Percentiles rank a stretch among this genome's conserved stretches.
These are phyloP conservation scores for Sugiyamaella pinicola DNA, from an alignment of 1,139 yeast species.

Conservation along the genomic window DNA sequence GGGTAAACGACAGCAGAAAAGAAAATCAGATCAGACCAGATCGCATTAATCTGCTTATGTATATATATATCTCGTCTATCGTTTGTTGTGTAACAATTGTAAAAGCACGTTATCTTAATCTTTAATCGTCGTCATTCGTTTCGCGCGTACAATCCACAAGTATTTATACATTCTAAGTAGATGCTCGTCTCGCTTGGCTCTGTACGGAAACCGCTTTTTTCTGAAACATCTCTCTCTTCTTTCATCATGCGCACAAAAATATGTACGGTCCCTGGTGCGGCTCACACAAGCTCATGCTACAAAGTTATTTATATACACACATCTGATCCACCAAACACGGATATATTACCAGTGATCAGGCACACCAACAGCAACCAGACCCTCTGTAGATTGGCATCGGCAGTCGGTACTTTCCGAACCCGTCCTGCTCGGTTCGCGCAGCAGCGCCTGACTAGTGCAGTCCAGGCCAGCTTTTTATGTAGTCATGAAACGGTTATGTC, in stretches of 20 bases:
- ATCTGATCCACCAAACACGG: not conserved
- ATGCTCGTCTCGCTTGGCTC: not conserved
- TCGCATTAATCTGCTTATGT: too few species aligned
- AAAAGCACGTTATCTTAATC: too few species aligned
- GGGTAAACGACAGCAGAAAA: not conserved
- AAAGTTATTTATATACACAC: conserved; percentile 1
- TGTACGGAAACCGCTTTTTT: not conserved
- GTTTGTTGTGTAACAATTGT: not conserved
- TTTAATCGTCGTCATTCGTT: not conserved
- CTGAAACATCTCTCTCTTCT: not conserved
- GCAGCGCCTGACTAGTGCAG: too few species aligned
- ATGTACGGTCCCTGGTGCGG: not conserved
- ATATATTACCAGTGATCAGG: not conserved
- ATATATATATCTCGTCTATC: not conserved
- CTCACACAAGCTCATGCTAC: not conserved
- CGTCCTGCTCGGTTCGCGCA: not conserved
- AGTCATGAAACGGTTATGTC: too few species aligned
- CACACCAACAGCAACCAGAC: not conserved
- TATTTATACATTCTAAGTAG: not conserved
- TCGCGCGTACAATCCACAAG: not conserved
- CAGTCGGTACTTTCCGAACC: not conserved
- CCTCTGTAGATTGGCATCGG: not conserved
- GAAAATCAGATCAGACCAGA: too few species aligned
- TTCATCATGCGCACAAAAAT: not conserved
- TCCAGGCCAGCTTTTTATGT: too few species aligned